Evolutionary conservation across 179 eudicot genomes (phyloP).

Genomic region (Spinacia oleracea): DNA sequence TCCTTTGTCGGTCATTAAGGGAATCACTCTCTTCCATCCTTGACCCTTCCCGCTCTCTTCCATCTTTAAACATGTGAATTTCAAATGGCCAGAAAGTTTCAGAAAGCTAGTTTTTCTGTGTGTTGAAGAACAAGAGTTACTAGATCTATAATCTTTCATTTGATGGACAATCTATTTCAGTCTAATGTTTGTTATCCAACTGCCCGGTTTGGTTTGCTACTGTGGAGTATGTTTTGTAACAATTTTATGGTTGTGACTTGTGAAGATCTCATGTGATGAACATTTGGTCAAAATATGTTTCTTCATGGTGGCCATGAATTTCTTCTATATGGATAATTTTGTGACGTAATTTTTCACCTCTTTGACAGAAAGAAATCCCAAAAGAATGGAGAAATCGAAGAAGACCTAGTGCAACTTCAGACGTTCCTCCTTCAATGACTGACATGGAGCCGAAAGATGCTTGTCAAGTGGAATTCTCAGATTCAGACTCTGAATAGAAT

Average conservation of each 20-base stretch:
- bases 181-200: too few relatives aligned
- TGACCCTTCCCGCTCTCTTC: background rate
- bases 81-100: background rate
- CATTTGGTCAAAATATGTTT: background rate
- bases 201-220: background rate
- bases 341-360: background rate
- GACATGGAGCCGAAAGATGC: constrained; percentile 63
- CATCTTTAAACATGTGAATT: background rate
- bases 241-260: background rate
- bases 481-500: constrained; percentile 57
- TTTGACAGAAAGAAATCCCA: constrained; percentile 37
- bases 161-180: background rate
- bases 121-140: background rate
- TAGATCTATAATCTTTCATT: background rate
- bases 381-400: constrained; percentile 52
- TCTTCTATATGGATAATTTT: background rate
- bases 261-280: background rate
- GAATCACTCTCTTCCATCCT: background rate
- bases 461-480: constrained; percentile 60
- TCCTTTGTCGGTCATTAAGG: background rate
- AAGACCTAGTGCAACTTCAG: constrained; percentile 38
- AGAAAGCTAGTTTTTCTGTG: background rate
- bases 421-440: constrained; percentile 70
- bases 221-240: background rate
- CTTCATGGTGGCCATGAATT: constrained; percentile 1